Evolutionary conservation across 139 green algal species (phyloP).

Genomic region (Chlorella sp.): DNA sequence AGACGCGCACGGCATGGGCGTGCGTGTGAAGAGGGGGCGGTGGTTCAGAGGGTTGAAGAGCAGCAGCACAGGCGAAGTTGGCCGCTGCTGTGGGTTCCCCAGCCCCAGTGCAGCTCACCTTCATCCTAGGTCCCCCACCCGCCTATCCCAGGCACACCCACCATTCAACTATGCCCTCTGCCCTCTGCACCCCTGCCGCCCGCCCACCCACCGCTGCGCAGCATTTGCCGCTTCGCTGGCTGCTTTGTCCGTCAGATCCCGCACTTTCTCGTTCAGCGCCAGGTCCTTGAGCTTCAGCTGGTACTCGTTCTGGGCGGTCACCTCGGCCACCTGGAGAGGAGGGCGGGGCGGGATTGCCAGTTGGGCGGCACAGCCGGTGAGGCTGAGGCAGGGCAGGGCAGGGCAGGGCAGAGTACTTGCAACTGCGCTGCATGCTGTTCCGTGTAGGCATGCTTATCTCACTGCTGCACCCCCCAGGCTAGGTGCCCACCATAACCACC

Average conservation of each 20-base stretch:
- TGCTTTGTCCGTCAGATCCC: slow-evolving; percentile 88
- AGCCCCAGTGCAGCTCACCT: too few relatives aligned
- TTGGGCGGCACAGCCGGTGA: neutral
- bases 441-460: neutral
- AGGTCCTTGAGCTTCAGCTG: slow-evolving; percentile 93
- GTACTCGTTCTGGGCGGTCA: slow-evolving; percentile 93
- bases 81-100: neutral
- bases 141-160: too few relatives aligned
- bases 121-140: too few relatives aligned
- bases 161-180: neutral
- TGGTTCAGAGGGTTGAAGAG: neutral
- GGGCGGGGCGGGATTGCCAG: neutral
- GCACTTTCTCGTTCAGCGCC: slow-evolving; percentile 80
- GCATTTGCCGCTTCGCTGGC: slow-evolving; percentile 73
- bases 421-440: neutral
- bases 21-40: too few relatives aligned
- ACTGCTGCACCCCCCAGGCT: neutral
- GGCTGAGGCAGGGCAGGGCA: neutral
- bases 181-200: neutral
- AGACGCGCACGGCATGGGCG: neutral
- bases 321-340: slow-evolving; percentile 80
- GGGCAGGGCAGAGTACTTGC: neutral
- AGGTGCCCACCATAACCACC: neutral
- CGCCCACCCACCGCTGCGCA: slow-evolving; percentile 65
- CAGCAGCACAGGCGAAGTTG: neutral